Evolutionary conservation across 805 yeast species (phyloP).

Genomic region (Tetrapisispora nanseiensis): DNA sequence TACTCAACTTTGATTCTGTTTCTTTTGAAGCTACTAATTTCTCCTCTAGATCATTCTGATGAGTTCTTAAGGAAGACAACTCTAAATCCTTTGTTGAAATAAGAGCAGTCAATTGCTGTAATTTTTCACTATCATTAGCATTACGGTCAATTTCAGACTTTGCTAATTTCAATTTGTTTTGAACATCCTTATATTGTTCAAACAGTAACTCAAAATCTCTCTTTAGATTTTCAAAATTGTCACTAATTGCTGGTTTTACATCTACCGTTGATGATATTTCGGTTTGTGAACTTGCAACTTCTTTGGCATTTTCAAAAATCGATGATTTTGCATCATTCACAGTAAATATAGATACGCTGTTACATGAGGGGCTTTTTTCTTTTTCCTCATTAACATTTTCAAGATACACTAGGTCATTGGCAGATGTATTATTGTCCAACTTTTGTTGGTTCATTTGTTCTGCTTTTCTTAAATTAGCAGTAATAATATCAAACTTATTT

Average conservation of each 20-base stretch:
- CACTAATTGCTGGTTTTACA: not conserved
- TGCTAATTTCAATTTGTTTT: not conserved
- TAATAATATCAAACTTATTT: constrained; percentile 49
- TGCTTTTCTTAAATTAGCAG: constrained; percentile 8
- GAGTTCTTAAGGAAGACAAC: not conserved
- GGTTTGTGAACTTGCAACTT: not conserved
- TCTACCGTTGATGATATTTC: not conserved
- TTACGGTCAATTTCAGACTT: not conserved
- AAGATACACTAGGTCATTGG: constrained; percentile 8
- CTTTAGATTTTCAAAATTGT: not conserved
- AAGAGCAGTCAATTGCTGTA: not conserved
- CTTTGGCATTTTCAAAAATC: not conserved
- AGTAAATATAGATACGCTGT: not conserved
- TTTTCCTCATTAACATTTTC: not conserved
- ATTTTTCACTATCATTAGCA: not conserved
- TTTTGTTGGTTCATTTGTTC: constrained; percentile 24
- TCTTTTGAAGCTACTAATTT: not conserved
- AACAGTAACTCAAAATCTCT: not conserved
- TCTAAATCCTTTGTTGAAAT: not conserved
- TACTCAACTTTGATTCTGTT: constrained; percentile 10
- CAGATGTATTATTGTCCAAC: not conserved
- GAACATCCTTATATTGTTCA: not conserved
- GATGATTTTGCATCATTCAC: not conserved
- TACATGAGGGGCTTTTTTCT: not conserved
- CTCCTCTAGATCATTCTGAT: not conserved